Evolutionary conservation across 495 filamentous ascomycete genomes (phyloP), one percentile per base, ranked within the genome.

Genomic region (Hyphodiscus hymeniophilus): DNA sequence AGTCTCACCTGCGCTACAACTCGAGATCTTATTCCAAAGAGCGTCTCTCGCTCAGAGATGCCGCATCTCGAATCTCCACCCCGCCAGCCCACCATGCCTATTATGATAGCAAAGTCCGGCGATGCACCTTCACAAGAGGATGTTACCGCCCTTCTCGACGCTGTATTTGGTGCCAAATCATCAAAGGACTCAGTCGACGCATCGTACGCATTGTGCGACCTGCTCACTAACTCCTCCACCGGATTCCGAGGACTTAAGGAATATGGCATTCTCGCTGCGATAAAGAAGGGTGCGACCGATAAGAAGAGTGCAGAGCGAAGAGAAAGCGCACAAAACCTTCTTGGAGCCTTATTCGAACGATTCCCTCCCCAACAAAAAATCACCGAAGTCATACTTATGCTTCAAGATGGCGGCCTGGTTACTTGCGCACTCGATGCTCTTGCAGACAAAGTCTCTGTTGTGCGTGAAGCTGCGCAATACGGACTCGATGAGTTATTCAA

Each of bases 281-380:
- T 92, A 58, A 84, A 84, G 66, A 95, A 95, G 71, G 88, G 85
- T 40, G 89, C 94, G 8, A 66, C 75, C 48, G 89, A 98, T 69
- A 98, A 96, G 79, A 98, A 98, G 73, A 89, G 82, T 68, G 85
- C 84, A 6, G 71, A 80, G 45, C 78, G 76, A 54, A 77, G 94
- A 48, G 92, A 97, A 66, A 88, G 92, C 61, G 85, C 91, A 41
- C 94, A 97, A 81, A 89, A 95, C 59, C 82, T 94, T 43, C 76
- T 96, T 36, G 94, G 92, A 43, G 92, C 92, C 45, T 62, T 99
- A 13, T 89, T 95, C 57, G 92, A 99, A 69, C 80, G 81, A 15
- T 84, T 96, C 62, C 87, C 89, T 18, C 73, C 75, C 10, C 77
- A 80, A 40, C 84, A 91, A 55, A 83, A 79, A 16, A 66, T 88